Base-by-base conservation (phyloP, 257 asterid species). In the Nicotiana noctiflora region DNA sequence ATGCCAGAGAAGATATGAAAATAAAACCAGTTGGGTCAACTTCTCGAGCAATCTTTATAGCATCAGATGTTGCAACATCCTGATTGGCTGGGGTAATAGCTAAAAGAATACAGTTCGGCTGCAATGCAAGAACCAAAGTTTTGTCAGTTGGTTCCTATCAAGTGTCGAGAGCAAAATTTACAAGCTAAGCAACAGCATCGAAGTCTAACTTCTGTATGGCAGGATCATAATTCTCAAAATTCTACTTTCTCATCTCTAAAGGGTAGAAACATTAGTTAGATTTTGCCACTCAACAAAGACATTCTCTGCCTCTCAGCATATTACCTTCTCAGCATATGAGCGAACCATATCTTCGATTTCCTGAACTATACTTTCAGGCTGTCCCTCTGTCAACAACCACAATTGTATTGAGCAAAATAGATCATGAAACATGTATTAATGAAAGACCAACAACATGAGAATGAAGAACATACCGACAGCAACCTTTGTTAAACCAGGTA, bases 61-160 rank as follows among this genome's bases (percentile, higher is more conserved):
- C 91, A 82, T 88, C 91, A 80, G 91, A 88, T 59, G 89, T 88
- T 15, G 91, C 91, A 57, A 88, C 80, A 68, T 88, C 91, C 82
- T 88, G 91, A 80, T 88, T 88, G 80, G 91, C 89, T 6, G 89
- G 89, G 82, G 91, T 84, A 75, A 88, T 84, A 65, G 91, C 89
- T 75, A 88, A 76, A 49, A 88, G 81, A 82, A 88, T 86, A 60
- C 85, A 81, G 72, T 86, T 88, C 52, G 91, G 87, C 91, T 88
- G 23, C 87, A 86, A 40, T 70, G 8, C 76, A 49, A 68, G 66
- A 66, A 81, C 56, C 79, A 3, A 49, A 72, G 21, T 72, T 46
- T 72, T 46, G 21, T 46, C 23, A 46, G 40, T 72, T 19, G 25
- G 60, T 70, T 70, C 59, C 77, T 23, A 70, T 6, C 17, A 70